phyloP scores from a whole-genome alignment of 305 asterid species.

The Solanum hybrid region DNA sequence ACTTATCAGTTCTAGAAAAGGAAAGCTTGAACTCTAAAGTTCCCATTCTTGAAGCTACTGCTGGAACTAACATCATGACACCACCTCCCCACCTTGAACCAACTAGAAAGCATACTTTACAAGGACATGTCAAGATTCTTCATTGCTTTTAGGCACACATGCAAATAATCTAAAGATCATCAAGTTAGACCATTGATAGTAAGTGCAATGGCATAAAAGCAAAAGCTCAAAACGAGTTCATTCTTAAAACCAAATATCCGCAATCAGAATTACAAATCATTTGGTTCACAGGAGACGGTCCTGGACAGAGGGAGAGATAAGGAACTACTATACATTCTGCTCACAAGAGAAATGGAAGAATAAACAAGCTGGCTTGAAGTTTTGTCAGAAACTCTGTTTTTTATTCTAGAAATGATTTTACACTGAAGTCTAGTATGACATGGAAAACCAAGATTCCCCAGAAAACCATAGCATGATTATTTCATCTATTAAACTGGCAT shows the following conservation, averaged over 20 bases:
- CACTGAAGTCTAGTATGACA: not conserved
- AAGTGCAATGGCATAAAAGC: not conserved
- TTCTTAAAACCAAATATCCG: not conserved
- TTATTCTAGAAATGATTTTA: not conserved
- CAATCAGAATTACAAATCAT: not conserved
- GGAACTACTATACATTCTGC: not conserved
- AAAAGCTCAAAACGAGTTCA: not conserved
- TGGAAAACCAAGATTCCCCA: not conserved
- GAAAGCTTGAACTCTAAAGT: not conserved
- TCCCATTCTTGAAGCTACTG: not conserved
- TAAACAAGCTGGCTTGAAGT: not conserved
- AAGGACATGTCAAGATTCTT: not conserved
- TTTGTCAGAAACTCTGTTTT: not conserved
- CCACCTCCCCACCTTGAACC: not conserved
- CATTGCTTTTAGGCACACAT: not conserved
- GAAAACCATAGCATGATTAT: not conserved
- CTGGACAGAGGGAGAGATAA: not conserved
- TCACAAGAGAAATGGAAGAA: not conserved
- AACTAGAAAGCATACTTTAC: not conserved
- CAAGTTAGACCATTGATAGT: not conserved
- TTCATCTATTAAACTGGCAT: not conserved
- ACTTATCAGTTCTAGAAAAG: not conserved
- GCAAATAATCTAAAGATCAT: not conserved
- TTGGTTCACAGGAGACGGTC: not conserved
- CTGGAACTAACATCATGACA: not conserved